Evolutionary conservation across 257 asterid genomes (phyloP), one percentile per base, ranked within the genome.

Genomic region (Echites panduratus): DNA sequence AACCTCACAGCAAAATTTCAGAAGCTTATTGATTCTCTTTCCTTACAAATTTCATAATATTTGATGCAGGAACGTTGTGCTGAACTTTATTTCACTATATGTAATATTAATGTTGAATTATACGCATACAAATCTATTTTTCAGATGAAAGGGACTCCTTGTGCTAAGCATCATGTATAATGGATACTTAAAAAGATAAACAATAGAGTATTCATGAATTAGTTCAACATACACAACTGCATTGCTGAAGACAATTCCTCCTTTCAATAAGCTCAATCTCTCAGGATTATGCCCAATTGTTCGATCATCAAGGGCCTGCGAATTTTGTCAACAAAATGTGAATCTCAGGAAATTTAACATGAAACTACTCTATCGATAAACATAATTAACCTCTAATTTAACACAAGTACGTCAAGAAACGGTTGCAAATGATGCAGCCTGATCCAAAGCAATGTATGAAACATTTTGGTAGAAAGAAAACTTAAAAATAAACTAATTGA

Each of bases 261-360:
- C 96, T 87, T 90, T 92, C 78, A 92, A 82, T 77, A 92, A 83
- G 85, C 98, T 92, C 75, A 92, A 78, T 75, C 98, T 87, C 93
- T 92, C 96, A 66, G 98, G 98, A 77, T 92, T 92, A 75, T 92
- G 98, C 73, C 96, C 98, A 56, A 92, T 79, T 66, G 98, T 90
- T 71, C 96, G 86, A 75, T 90, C 96, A 84, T 92, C 98, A 74
- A 92, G 47, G 52, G 92, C 98, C 98, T 92, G 91, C 73, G 75
- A 80, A 75, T 45, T 76, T 74, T 20, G 67, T 76, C 12, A 4
- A 68, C 74, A 70, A 75, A 69, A 76, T 72, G 53, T 52, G 17
- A 71, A n/a, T 50, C 24, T n/a, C 29, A 2, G n/a, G 49, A 44
- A 61, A 59, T 13, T 61, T 12, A 63, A 54, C n/a, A 58, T 12